A percentile compares a stretch with the other conserved stretches of the same genome.
Conservation (phyloP, 495 filamentous ascomycete species). For the Amorphotheca resinae region DNA sequence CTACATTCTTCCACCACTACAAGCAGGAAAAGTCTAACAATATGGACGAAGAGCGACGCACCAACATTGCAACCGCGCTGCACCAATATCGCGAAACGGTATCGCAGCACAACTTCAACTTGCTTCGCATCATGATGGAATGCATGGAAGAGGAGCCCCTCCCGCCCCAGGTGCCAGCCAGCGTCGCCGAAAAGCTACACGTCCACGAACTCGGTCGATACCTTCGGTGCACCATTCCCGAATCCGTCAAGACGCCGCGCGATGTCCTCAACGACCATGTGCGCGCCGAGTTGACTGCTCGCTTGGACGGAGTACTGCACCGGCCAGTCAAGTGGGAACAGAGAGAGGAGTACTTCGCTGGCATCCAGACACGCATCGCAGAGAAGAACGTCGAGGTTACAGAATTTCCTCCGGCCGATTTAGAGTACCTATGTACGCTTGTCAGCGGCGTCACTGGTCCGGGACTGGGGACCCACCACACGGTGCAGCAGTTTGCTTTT, state of each 20-base stretch:
- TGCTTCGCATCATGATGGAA: conserved; percentile 5
- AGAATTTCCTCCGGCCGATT: conserved; percentile 13
- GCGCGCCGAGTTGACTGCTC: conserved; percentile 4
- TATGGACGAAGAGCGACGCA: conserved; percentile 9
- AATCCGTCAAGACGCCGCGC: conserved; percentile 6
- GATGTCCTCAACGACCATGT: conserved; percentile 8
- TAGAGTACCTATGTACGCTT: conserved; percentile 10
- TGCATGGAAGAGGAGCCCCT: conserved; percentile 5
- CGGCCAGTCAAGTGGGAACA: conserved; percentile 4
- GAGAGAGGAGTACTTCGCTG: conserved; percentile 10
- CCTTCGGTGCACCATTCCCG: conserved; percentile 1
- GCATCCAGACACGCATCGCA: conserved; percentile 6
- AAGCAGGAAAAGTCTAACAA: conserved; percentile 5
- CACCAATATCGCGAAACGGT: conserved; percentile 11
- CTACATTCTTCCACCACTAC: conserved; percentile 2
- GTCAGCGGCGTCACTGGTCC: conserved; percentile 10
- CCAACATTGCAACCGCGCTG: conserved; percentile 10
- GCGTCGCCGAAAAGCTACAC: conserved; percentile 6
- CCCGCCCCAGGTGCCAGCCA: neutral
- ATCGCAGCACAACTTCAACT: conserved; percentile 7
- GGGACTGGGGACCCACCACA: conserved; percentile 3
- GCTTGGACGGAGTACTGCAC: conserved; percentile 7
- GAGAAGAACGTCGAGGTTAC: conserved; percentile 9
- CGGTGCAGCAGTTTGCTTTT: conserved; percentile 4
- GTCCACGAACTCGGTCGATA: conserved; percentile 1